Evolutionary conservation across 2,329 filamentous ascomycete species (phyloP).

Genomic region (Venturia nashicola): DNA sequence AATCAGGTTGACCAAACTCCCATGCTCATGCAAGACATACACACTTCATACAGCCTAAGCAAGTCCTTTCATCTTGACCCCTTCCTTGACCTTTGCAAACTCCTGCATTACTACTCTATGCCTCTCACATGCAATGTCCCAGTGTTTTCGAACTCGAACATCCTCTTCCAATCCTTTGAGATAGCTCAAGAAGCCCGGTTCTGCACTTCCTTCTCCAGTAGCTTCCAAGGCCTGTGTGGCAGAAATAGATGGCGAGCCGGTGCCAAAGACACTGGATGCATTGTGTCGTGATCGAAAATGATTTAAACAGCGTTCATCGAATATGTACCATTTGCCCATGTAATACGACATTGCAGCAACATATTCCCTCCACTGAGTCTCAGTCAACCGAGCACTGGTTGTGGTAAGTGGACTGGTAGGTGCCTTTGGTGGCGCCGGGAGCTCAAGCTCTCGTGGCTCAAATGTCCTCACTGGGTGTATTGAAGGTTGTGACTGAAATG

Average conservation of each 20-base stretch:
- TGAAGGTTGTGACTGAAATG: conserved; percentile 40
- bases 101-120: conserved; percentile 48
- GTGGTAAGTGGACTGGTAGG: conserved; percentile 22
- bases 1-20: background rate
- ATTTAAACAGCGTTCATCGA: conserved; percentile 40
- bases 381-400: background rate
- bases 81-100: conserved; percentile 39
- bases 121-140: conserved; percentile 45
- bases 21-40: background rate
- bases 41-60: background rate
- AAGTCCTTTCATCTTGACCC: conserved; percentile 18
- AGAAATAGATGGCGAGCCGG: background rate
- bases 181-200: conserved; percentile 47
- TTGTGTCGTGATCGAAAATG: conserved; percentile 43
- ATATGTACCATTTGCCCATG: conserved; percentile 42
- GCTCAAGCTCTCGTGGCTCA: conserved; percentile 16
- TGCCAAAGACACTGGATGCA: conserved; percentile 19
- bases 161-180: conserved; percentile 51
- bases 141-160: conserved; percentile 47
- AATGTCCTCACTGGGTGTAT: background rate
- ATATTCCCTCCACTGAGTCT: conserved; percentile 34
- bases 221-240: conserved; percentile 38
- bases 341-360: conserved; percentile 42
- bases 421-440: conserved; percentile 39
- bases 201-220: conserved; percentile 34